Conservation (phyloP, 129 eudicot species). For the Scalesia atractyloides region DNA sequence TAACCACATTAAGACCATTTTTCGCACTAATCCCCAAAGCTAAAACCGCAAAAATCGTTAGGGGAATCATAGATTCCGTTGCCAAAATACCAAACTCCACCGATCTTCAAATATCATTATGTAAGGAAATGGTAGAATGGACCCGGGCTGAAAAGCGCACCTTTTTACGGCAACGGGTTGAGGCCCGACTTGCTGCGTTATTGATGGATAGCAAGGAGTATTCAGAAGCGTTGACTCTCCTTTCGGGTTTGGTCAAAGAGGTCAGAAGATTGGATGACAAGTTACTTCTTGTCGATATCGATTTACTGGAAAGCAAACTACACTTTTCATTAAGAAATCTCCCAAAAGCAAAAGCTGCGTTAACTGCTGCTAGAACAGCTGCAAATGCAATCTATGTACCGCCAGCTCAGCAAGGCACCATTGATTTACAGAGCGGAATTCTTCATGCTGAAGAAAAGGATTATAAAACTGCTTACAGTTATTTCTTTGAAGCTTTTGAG, state of each 20-base stretch:
- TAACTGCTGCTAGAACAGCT: conserved; percentile 80
- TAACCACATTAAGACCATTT: conserved; percentile 57
- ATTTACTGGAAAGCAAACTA: conserved; percentile 60
- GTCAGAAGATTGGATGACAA: conserved; percentile 57
- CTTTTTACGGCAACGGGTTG: conserved; percentile 53
- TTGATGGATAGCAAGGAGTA: conserved; percentile 59
- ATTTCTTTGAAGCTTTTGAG: conserved; percentile 81
- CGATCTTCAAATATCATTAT: conserved; percentile 59
- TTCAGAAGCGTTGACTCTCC: conserved; percentile 55
- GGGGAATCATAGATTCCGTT: conserved; percentile 58
- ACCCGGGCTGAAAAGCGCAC: conserved; percentile 59
- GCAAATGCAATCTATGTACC: conserved; percentile 81
- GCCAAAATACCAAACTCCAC: conserved; percentile 62
- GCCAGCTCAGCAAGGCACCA: conserved; percentile 66
- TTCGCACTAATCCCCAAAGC: conserved; percentile 59
- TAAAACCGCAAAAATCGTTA: conserved; percentile 65
- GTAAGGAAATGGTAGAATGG: conserved; percentile 74
- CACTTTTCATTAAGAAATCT: conserved; percentile 67
- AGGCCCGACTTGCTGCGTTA: conserved; percentile 50
- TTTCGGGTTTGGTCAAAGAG: conserved; percentile 49
- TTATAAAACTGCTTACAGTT: conserved; percentile 76
- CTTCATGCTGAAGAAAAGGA: conserved; percentile 74
- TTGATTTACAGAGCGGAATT: conserved; percentile 63
- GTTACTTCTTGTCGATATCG: conserved; percentile 61
- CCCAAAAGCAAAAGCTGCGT: conserved; percentile 71